Base-by-base conservation (phyloP, 257 asterid species). In the Salvia splendens region DNA sequence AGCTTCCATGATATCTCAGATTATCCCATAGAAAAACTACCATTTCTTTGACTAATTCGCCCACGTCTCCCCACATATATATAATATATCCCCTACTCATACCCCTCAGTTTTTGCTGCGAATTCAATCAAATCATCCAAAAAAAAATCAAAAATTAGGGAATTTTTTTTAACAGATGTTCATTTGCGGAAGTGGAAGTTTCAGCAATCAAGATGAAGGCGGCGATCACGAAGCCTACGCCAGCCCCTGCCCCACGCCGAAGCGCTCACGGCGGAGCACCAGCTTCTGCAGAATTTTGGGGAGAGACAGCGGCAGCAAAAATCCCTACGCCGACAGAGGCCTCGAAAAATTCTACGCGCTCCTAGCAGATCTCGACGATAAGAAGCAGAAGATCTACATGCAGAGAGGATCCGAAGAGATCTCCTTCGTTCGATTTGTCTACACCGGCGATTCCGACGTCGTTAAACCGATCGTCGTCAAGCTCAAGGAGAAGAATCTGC, bases 101-200 rank as follows among this genome's bases (percentile, higher is more conserved):
- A 8, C 52, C 54, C 24, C 78, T 42, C 48, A 24, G 41, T 63
- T 66, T 68, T 60, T 14, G 32, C 41, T 24, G 28, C 60, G 12
- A 28, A 35, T 67, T 52, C 40, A 50, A 70, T 11, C 20, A 17
- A 52, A 20, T 38, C 42, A 38, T 38, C 42, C 30, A 24, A 24
- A 24, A 20, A 6, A 24, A 57, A 71, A 12, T 8, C 56, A 16
- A 10, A 12, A 64, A 3, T n/a, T 12, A 20, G n/a, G n/a, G n/a
- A n/a, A n/a, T n/a, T n/a, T n/a, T n/a, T n/a, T n/a, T n/a, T n/a
- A n/a, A 30, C 64, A 59, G 51, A 80, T 81, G 72, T 85, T 85
- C 80, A 74, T 86, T 46, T 89, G 96, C 50, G 89, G 95, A 7
- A 81, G 75, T 38, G 85, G 64, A 20, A 59, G 87, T 53, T 88